Percentiles rank a stretch among this genome's conserved stretches.
phyloP scores from a whole-genome alignment of 2,329 filamentous ascomycete species.

The Fusarium marasasianum region DNA sequence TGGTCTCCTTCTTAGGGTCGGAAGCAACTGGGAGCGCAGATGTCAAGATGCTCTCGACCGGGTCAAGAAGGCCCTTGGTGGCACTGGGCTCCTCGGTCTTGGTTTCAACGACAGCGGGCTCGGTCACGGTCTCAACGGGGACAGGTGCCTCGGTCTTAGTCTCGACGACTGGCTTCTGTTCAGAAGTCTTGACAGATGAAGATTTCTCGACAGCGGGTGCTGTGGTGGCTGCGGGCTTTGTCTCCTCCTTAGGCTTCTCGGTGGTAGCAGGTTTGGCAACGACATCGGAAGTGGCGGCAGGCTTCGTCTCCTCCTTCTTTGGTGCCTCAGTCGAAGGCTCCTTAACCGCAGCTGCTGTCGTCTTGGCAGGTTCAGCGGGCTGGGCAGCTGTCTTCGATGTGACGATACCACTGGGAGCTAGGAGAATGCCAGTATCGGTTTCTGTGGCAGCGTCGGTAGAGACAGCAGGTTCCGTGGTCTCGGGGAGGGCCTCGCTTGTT shows the following conservation, averaged over 20 bases:
- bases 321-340: slow-evolving; percentile 9
- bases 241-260: slow-evolving; percentile 23
- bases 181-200: slow-evolving; percentile 1
- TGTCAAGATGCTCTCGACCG: slow-evolving; percentile 20
- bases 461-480: slow-evolving; percentile 10
- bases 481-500: slow-evolving; percentile 18
- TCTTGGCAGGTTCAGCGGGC: slow-evolving; percentile 9
- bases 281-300: slow-evolving; percentile 3
- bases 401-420: slow-evolving; percentile 40
- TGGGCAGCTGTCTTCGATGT: slow-evolving; percentile 27
- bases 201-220: slow-evolving; percentile 14
- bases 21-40: slow-evolving; percentile 3
- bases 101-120: background rate
- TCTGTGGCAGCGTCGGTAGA: slow-evolving; percentile 15
- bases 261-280: slow-evolving; percentile 10
- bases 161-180: slow-evolving; percentile 20
- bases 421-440: slow-evolving; percentile 39
- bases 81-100: slow-evolving; percentile 5
- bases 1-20: background rate
- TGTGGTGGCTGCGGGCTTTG: slow-evolving; percentile 12
- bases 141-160: slow-evolving; percentile 11
- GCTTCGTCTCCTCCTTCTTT: slow-evolving; percentile 10
- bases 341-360: slow-evolving; percentile 4
- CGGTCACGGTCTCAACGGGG: background rate
- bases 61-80: slow-evolving; percentile 17